These are phyloP conservation scores for Candida suzukii DNA, from an alignment of 805 yeast genomes.

Conservation along the genomic window DNA sequence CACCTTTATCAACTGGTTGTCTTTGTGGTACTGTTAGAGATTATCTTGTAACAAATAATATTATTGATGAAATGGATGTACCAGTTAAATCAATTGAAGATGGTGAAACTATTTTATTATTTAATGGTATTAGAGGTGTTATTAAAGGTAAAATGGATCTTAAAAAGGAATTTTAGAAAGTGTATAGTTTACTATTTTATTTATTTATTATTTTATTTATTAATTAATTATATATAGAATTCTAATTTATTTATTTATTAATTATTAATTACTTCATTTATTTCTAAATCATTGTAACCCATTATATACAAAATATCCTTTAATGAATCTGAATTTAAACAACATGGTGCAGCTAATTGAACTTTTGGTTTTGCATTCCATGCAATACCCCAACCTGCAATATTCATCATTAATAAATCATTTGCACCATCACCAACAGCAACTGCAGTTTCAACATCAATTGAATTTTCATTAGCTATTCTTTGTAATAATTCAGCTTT, in stretches of 20 bases:
- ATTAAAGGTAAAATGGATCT: slow-evolving; percentile 38
- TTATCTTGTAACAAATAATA: slow-evolving; percentile 46
- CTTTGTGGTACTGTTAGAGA: slow-evolving; percentile 78
- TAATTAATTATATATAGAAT: too few relatives aligned
- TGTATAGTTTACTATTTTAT: not conserved
- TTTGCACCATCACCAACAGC: slow-evolving; percentile 98
- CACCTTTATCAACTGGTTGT: slow-evolving; percentile 72
- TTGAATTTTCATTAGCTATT: slow-evolving; percentile 47
- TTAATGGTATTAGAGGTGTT: slow-evolving; percentile 83
- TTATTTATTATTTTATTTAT: not conserved
- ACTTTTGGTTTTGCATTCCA: slow-evolving; percentile 97
- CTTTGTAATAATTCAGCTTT: slow-evolving; percentile 69
- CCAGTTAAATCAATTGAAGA: slow-evolving; percentile 35
- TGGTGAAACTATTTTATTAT: slow-evolving; percentile 69
- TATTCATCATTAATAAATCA: slow-evolving; percentile 86
- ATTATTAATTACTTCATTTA: slow-evolving; percentile 21
- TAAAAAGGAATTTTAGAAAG: slow-evolving; percentile 1
- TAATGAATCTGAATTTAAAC: slow-evolving; percentile 68
- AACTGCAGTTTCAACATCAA: slow-evolving; percentile 48
- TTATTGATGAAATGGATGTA: slow-evolving; percentile 48
- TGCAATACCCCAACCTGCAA: slow-evolving; percentile 91
- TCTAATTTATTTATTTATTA: not conserved
- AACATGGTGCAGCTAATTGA: slow-evolving; percentile 73
- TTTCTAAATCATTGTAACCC: slow-evolving; percentile 61
- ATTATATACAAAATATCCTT: slow-evolving; percentile 73